phyloP scores from a whole-genome alignment of 2,329 filamentous ascomycete genomes.

The Alternaria tenuissima region DNA sequence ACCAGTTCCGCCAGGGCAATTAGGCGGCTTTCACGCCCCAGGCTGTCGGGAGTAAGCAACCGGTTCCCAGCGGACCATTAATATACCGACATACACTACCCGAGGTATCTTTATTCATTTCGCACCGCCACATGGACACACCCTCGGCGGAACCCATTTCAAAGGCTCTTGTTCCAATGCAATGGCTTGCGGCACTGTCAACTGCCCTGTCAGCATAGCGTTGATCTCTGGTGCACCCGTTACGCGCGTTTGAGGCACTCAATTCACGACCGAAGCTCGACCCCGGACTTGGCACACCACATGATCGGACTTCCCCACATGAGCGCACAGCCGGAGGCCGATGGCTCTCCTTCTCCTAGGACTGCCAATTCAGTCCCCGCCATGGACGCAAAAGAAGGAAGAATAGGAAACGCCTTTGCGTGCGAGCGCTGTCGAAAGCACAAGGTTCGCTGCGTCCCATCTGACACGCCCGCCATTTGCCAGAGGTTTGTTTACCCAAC shows the following conservation, averaged over 20 bases:
- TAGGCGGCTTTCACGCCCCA: conserved; percentile 22
- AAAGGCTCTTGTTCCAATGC: conserved; percentile 18
- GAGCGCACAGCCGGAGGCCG: conserved; percentile 35
- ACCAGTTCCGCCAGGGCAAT: conserved; percentile 20
- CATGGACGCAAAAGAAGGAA: conserved; percentile 48
- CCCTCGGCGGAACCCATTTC: conserved; percentile 17
- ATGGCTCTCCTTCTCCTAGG: conserved; percentile 36
- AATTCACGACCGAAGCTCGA: conserved; percentile 25
- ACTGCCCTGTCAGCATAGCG: conserved; percentile 17
- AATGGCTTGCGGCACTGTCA: conserved; percentile 18
- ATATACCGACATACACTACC: conserved; percentile 38
- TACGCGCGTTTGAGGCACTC: conserved; percentile 14
- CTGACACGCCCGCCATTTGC: conserved; percentile 41
- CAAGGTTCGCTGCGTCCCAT: conserved; percentile 49
- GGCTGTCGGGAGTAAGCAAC: conserved; percentile 33
- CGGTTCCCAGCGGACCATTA: conserved; percentile 37
- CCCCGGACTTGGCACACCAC: conserved; percentile 40
- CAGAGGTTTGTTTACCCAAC: conserved; percentile 41
- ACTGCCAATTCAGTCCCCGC: conserved; percentile 37
- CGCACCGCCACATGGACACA: conserved; percentile 27
- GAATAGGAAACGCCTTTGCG: conserved; percentile 49
- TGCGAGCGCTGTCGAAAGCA: conserved; percentile 49
- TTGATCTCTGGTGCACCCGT: conserved; percentile 19
- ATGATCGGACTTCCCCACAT: conserved; percentile 50
- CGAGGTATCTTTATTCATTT: conserved; percentile 36